Base-by-base conservation (phyloP, 2,329 filamentous ascomycete genomes). In the Cercospora sesami region DNA sequence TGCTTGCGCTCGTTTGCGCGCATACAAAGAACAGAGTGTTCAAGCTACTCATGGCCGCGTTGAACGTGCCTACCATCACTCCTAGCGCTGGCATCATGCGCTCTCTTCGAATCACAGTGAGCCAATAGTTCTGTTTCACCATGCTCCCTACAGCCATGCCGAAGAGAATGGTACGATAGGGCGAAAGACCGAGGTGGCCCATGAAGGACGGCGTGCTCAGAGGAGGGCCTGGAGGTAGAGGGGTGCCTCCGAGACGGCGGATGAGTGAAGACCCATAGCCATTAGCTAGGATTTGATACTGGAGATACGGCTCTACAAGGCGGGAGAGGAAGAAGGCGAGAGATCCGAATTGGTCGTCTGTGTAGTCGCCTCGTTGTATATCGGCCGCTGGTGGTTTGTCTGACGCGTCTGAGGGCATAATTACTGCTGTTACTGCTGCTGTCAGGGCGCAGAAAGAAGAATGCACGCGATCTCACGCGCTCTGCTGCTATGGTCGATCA, bases 61-160 rank as follows among this genome's bases (percentile, higher is more conserved):
- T 90, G 80, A 85, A 87, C 2, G 76, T 61, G 14, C 79, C 78
- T 14, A 90, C 80, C 2, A 76, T 66, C 0, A 82, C 51, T 0
- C 86, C 86, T 2, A 78, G 75, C 0, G 57, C 23, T 0, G 82
- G 78, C 0, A 79, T 79, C 77, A 89, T 84, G 12, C 83, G 80
- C 71, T 89, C 86, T 58, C 82, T 78, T 18, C 81, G 83, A 2
- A 86, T 75, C 28, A 71, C 72, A 1, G 80, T 73, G 14, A 84
- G 78, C 84, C 85, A 87, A 77, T 84, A 84, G 72, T 85, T 83
- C 68, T 89, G 87, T 79, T 89, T 89, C 30, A 84, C 66, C 26
- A 82, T 79, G 45, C 80, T 82, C 64, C 83, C 87, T 51, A 81
- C 78, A 23, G 84, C 80, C 84, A 89, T 87, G 63, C 77, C 79